These are phyloP conservation scores for Coffea humblotiana DNA, from an alignment of 305 asterid species.

Conservation along the genomic window DNA sequence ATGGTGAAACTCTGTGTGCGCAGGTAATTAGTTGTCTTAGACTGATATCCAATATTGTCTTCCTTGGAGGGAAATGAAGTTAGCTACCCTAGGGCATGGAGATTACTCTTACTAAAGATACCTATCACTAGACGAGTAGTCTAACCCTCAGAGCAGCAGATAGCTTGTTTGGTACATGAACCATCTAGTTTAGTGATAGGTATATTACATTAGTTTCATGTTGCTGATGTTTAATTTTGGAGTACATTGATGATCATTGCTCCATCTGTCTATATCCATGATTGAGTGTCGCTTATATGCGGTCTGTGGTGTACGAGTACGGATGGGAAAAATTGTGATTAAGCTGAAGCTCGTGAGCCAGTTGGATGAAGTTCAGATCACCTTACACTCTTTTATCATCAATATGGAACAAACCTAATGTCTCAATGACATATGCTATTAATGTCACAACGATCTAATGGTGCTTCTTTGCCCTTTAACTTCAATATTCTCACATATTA, in stretches of 20 bases:
- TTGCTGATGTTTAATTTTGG: neutral
- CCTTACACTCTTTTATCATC: neutral
- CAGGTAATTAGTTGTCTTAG: conserved; percentile 22
- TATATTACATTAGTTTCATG: neutral
- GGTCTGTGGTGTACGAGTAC: neutral
- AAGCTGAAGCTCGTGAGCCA: neutral
- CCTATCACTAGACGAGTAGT: neutral
- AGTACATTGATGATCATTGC: neutral
- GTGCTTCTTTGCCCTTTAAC: too few species aligned
- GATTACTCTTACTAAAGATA: neutral
- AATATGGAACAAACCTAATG: neutral
- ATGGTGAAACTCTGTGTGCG: conserved; percentile 19
- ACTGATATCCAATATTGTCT: neutral
- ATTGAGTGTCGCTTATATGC: neutral
- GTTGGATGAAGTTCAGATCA: neutral
- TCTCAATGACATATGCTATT: neutral
- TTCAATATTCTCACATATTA: too few species aligned
- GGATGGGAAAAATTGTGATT: neutral
- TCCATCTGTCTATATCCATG: neutral
- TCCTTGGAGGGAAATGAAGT: neutral
- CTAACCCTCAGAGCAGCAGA: neutral
- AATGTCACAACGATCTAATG: neutral
- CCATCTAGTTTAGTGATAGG: neutral
- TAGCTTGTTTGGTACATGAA: neutral
- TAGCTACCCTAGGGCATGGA: too few species aligned